phyloP scores from a whole-genome alignment of 1,139 yeast species.

The Citeromyces hawaiiensis region DNA sequence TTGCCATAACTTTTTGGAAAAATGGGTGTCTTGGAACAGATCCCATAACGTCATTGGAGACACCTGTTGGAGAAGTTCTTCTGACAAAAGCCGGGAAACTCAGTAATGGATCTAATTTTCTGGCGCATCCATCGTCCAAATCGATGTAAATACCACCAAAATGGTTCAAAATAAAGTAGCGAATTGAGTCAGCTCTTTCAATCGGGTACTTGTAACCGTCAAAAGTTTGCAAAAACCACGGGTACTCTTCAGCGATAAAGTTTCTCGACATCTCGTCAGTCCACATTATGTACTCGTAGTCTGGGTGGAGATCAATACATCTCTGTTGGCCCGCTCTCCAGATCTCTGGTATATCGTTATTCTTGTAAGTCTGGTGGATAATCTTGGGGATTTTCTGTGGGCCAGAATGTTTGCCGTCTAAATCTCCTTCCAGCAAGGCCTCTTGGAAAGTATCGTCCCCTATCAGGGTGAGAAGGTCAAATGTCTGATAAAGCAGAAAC shows the following conservation, averaged over 20 bases:
- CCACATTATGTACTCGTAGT: conserved; percentile 81
- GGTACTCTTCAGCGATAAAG: conserved; percentile 64
- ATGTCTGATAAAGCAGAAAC: conserved; percentile 47
- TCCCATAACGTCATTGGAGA: conserved; percentile 91
- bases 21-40: conserved; percentile 80
- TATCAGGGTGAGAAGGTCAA: conserved; percentile 63
- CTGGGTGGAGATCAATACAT: conserved; percentile 71
- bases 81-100: conserved; percentile 78
- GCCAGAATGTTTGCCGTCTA: conserved; percentile 19
- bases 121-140: conserved; percentile 76
- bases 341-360: conserved; percentile 58
- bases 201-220: conserved; percentile 71
- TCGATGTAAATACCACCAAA: conserved; percentile 90
- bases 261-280: conserved; percentile 76
- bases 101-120: conserved; percentile 66
- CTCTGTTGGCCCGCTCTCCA: conserved; percentile 73
- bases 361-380: conserved; percentile 88
- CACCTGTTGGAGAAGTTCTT: conserved; percentile 82
- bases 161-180: conserved; percentile 72
- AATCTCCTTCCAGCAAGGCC: conserved; percentile 45
- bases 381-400: conserved; percentile 69
- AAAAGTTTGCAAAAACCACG: conserved; percentile 78
- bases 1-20: conserved; percentile 57
- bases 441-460: conserved; percentile 60
- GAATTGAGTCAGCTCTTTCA: conserved; percentile 84